Conservation (phyloP, 2,329 filamentous ascomycete genomes). For the Byssothecium circinans region DNA sequence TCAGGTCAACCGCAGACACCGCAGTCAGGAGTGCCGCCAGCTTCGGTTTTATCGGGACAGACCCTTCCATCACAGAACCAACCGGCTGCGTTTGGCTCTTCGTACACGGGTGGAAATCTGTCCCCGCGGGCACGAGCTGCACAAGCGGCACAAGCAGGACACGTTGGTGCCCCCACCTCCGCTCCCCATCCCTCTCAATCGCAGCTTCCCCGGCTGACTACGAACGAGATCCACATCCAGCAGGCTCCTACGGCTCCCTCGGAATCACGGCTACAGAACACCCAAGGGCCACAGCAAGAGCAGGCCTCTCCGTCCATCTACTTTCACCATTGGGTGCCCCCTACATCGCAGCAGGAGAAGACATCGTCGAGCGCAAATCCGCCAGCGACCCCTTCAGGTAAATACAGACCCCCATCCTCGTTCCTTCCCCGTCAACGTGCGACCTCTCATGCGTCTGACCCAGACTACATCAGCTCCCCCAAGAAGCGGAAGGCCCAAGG, state of each 20-base stretch:
- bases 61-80: conserved; percentile 39
- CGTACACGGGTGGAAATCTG: conserved; percentile 33
- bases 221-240: conserved; percentile 55
- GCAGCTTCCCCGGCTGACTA: conserved; percentile 54
- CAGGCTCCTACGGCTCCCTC: conserved; percentile 48
- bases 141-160: conserved; percentile 26
- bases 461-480: conserved; percentile 72
- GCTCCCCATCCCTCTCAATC: conserved; percentile 50
- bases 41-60: conserved; percentile 43
- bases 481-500: conserved; percentile 79
- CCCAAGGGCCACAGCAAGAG: conserved; percentile 59
- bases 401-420: conserved; percentile 48
- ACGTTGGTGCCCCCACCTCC: conserved; percentile 42
- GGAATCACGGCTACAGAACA: conserved; percentile 48
- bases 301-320: conserved; percentile 75
- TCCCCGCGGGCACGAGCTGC: conserved; percentile 37
- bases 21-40: conserved; percentile 36
- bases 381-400: conserved; percentile 73
- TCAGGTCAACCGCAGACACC: conserved; percentile 33
- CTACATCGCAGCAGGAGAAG: conserved; percentile 62
- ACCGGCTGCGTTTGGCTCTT: conserved; percentile 45
- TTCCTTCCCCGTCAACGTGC: conserved; percentile 53
- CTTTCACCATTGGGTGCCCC: conserved; percentile 93
- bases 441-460: conserved; percentile 52
- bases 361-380: conserved; percentile 60